Conservation (phyloP, 208 protist genomes). For the Leishmania martiniquensis region DNA sequence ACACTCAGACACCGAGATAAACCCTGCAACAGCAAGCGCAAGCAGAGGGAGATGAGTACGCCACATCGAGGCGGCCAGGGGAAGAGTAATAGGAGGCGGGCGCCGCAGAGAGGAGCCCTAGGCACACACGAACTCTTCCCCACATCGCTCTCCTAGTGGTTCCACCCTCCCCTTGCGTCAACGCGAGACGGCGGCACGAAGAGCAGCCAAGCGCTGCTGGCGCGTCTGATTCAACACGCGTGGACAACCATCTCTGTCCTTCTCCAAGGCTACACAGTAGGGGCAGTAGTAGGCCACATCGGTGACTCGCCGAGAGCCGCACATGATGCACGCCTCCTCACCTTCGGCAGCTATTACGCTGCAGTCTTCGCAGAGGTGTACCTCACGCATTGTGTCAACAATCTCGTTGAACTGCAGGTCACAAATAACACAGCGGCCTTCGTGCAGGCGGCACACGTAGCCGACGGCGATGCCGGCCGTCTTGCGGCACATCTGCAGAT, state of each 20-base stretch:
- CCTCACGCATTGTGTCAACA: constrained; percentile 76
- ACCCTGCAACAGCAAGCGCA: neutral
- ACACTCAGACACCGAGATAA: constrained; percentile 4
- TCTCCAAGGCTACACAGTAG: constrained; percentile 87
- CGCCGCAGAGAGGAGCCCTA: neutral
- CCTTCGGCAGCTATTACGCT: constrained; percentile 65
- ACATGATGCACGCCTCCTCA: constrained; percentile 89
- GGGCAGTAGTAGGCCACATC: constrained; percentile 92
- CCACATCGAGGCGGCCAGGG: neutral
- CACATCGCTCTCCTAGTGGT: neutral
- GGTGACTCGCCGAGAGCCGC: constrained; percentile 49
- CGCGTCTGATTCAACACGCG: constrained; percentile 77
- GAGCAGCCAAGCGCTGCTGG: constrained; percentile 67
- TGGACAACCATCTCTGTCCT: constrained; percentile 90
- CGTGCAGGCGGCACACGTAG: constrained; percentile 85
- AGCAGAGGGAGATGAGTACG: neutral
- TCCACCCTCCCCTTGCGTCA: constrained; percentile 6
- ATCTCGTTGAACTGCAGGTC: constrained; percentile 83
- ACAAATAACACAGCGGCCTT: constrained; percentile 91
- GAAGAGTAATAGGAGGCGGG: neutral
- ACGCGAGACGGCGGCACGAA: constrained; percentile 33
- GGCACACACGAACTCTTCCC: neutral
- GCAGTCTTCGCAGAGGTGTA: constrained; percentile 90
- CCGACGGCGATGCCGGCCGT: constrained; percentile 61
- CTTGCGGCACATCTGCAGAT: constrained; percentile 92